Percentiles rank a stretch among this genome's conserved stretches.
phyloP scores from a whole-genome alignment of 2,329 filamentous ascomycete genomes.

The Pseudocercospora ulei region DNA sequence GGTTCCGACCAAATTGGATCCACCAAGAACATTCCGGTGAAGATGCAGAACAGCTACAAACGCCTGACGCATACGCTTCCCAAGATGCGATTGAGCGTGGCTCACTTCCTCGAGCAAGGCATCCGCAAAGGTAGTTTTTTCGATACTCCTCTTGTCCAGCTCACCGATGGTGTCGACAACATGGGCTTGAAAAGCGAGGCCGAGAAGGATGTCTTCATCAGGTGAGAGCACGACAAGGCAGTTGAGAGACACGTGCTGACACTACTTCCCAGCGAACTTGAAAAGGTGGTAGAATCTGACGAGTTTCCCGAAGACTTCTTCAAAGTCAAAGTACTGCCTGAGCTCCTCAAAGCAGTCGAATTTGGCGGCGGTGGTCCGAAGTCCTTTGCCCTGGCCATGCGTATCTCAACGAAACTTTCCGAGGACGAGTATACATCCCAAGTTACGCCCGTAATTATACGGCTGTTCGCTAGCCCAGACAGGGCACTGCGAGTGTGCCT shows the following conservation, averaged over 20 bases:
- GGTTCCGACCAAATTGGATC: constrained; percentile 72
- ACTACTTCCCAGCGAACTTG: constrained; percentile 53
- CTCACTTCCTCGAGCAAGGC: constrained; percentile 83
- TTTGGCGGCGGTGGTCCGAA: constrained; percentile 93
- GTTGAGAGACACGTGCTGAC: neutral
- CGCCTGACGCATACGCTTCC: constrained; percentile 79
- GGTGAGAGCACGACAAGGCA: constrained; percentile 40
- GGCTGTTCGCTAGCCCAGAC: constrained; percentile 83
- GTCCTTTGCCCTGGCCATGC: constrained; percentile 77
- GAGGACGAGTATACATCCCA: constrained; percentile 81
- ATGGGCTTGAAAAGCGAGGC: constrained; percentile 75
- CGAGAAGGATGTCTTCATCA: constrained; percentile 76
- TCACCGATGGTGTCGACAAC: constrained; percentile 88
- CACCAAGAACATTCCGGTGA: constrained; percentile 73
- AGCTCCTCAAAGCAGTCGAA: constrained; percentile 96
- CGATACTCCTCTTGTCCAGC: constrained; percentile 79
- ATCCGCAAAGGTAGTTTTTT: constrained; percentile 76
- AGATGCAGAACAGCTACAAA: constrained; percentile 86
- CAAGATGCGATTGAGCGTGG: constrained; percentile 73
- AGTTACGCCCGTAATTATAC: constrained; percentile 75
- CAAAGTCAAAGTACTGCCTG: constrained; percentile 90
- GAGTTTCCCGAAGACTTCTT: constrained; percentile 98
- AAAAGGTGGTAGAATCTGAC: constrained; percentile 61
- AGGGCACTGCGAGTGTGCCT: constrained; percentile 84
- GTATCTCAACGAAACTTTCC: constrained; percentile 76